Base-by-base conservation (phyloP, 176 grass and related monocot species). In the Oryza meyeriana region DNA sequence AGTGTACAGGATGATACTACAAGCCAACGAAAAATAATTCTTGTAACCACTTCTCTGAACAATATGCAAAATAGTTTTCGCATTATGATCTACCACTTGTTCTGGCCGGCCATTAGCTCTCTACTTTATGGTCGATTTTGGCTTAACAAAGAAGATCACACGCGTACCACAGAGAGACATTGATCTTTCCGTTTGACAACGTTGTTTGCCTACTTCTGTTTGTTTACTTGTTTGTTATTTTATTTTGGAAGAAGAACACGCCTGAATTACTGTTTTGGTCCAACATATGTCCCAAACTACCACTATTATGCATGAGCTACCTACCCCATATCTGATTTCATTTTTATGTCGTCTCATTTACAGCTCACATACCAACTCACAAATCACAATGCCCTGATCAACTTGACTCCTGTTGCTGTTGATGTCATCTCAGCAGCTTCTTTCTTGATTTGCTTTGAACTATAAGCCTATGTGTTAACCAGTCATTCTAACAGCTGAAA, bases 231-330 rank as follows among this genome's bases (percentile, higher is more conserved):
- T 18, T 31, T 65, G 8, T 40, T 57, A 27, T 10, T 55, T 34
- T 18, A 12, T 42, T 6, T 8, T 9, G 22, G 9, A 29, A 14
- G 20, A 36, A 76, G 16, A 72, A 18, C 78, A 71, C 44, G 57
- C 7, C 66, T 71, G 58, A 44, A 61, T 12, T 45, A 79, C 78
- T 89, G 79, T 67, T 86, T 82, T 89, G 88, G 66, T 78, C 72
- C 18, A 61, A 0, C 76, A 78, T 34, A 8, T 68, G 35, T 61
- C 75, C 69, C 20, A 1, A n/a, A 25, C n/a, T 59, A n/a, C n/a
- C 33, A 6, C 40, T 67, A 45, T 14, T 69, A 12, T 7, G 63
- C 76, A 50, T 76, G 81, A 41, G 30, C 38, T 75, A 81, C 76
- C 76, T 55, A 64, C 82, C 75, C 50, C 69, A 47, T 13, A 12